Conservation (phyloP, 2,329 filamentous ascomycete species). For the Microsporum audouinii region DNA sequence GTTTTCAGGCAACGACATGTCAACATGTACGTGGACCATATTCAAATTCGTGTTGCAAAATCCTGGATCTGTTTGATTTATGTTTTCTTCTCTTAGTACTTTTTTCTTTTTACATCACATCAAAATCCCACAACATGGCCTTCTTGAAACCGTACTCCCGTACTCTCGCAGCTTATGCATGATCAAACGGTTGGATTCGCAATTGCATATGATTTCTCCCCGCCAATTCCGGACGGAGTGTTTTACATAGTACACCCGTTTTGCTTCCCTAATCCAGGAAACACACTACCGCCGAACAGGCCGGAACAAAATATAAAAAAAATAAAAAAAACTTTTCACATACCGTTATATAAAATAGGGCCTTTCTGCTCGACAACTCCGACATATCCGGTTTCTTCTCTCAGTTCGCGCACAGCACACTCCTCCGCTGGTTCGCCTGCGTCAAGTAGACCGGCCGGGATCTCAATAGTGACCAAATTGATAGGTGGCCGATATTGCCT, state of each 20-base stretch:
- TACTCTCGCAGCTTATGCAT: not conserved
- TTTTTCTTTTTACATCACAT: not conserved
- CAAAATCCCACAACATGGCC: no score
- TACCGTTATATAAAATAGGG: slow-evolving; percentile 37
- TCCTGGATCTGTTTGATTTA: slow-evolving; percentile 30
- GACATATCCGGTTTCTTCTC: slow-evolving; percentile 53
- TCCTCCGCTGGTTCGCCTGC: slow-evolving; percentile 45
- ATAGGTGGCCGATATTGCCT: slow-evolving; percentile 51
- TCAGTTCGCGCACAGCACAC: slow-evolving; percentile 47
- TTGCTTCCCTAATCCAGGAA: no score
- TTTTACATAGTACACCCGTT: no score
- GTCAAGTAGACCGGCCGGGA: slow-evolving; percentile 50
- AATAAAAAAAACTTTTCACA: slow-evolving; percentile 12
- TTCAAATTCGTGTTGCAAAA: slow-evolving; percentile 41
- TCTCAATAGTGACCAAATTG: slow-evolving; percentile 47
- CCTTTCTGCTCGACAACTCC: slow-evolving; percentile 36
- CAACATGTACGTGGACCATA: slow-evolving; percentile 59
- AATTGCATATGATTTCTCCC: no score
- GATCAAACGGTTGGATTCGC: not conserved
- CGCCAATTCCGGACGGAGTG: no score
- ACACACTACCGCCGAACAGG: not conserved
- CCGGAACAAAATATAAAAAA: not conserved
- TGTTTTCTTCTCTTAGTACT: not conserved
- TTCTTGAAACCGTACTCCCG: no score
- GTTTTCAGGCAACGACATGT: slow-evolving; percentile 58